Conservation (phyloP, 2,329 filamentous ascomycete species). For the Ceratocystis variospora region DNA sequence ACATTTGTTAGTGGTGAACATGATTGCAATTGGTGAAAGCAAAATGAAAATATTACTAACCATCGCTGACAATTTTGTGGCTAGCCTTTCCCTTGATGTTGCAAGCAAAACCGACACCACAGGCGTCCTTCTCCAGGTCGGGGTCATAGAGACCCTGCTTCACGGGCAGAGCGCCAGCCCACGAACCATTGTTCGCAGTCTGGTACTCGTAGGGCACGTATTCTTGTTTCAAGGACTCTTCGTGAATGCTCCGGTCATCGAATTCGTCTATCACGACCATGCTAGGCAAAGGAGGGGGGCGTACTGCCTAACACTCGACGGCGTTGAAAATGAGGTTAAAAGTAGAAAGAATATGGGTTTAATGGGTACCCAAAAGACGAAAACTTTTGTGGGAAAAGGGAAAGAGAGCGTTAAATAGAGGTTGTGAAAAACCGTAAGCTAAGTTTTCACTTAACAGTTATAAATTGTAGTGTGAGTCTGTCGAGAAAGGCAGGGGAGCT, state of each 20-base stretch:
- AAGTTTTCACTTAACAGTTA: neutral
- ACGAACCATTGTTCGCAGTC: slow-evolving; percentile 69
- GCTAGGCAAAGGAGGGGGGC: slow-evolving; percentile 40
- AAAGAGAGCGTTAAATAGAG: neutral
- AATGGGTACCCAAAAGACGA: neutral
- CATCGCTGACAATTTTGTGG: slow-evolving; percentile 98
- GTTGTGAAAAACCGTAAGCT: neutral
- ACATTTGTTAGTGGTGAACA: neutral
- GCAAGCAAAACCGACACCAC: slow-evolving; percentile 97
- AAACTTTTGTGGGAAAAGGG: neutral
- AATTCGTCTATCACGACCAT: slow-evolving; percentile 54
- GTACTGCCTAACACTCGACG: slow-evolving; percentile 3
- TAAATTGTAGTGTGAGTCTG: slow-evolving; percentile 1
- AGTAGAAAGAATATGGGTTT: neutral
- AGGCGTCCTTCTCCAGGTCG: slow-evolving; percentile 94
- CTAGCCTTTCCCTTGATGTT: slow-evolving; percentile 95
- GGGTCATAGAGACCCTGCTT: slow-evolving; percentile 98
- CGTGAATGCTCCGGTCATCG: slow-evolving; percentile 49
- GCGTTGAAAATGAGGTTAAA: slow-evolving; percentile 8
- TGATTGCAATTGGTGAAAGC: neutral
- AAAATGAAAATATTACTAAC: slow-evolving; percentile 57
- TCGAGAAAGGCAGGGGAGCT: neutral
- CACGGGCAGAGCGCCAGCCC: slow-evolving; percentile 89
- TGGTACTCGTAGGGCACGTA: slow-evolving; percentile 73
- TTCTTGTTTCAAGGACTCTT: slow-evolving; percentile 43